Evolutionary conservation across 2,329 filamentous ascomycete species (phyloP), one percentile per base, ranked within the genome.

Genomic region (Cordyceps farinosa): DNA sequence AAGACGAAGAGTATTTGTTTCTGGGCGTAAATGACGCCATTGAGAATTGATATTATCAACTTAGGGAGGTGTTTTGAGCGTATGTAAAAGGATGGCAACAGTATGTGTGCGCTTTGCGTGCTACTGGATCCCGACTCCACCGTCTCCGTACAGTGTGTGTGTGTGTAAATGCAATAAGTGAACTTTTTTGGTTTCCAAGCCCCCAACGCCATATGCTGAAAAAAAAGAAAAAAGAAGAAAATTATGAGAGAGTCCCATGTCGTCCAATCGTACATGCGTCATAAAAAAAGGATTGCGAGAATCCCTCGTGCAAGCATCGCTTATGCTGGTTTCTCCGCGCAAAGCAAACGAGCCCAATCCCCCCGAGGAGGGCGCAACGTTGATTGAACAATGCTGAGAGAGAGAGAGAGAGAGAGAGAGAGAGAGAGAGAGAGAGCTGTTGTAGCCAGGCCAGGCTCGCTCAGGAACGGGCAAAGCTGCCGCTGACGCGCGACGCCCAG

Each of bases 401-500:
- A 22, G 22, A 22, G 22, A 22, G 22, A 22, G 22, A 22, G 22
- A 22, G 22, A 22, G 22, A 22, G 22, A 22, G 22, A 22, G 22
- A 22, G 22, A 22, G 22, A 22, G 22, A 22, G 22, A 22, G 22
- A 22, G 22, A 22, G 22, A 22, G 22, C 22, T 22, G 22, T 22
- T 22, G 22, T 22, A 22, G 22, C 36, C 11, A 29, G 22, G 15
- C 10, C 9, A 10, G 3, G 36, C 8, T 30, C 22, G 22, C 22
- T 53, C 50, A 55, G 1, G 59, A 55, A 9, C 51, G 59, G 5
- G 51, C n/a, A 27, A 61, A 61, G 50, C 30, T 72, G 64, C 70
- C 66, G 67, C 71, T 72, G 42, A 76, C 68, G 17, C 73, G 70
- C 54, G 71, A 69, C 11, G 59, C 59, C 59, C 59, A 61, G 1